Evolutionary conservation across 805 yeast genomes (phyloP).

Genomic region (Cyberlindnera veronae): DNA sequence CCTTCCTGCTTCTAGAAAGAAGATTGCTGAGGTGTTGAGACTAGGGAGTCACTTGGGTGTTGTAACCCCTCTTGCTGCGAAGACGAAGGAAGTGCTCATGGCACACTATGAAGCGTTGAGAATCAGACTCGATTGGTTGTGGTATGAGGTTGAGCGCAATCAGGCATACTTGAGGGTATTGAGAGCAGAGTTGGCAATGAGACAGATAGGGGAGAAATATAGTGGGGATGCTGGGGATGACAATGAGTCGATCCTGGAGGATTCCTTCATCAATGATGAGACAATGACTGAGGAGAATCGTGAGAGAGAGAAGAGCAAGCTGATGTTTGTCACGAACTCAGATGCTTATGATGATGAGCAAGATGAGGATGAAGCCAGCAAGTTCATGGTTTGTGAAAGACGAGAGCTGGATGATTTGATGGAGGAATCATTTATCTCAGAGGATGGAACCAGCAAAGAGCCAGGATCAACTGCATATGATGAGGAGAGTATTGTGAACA

Average conservation of each 20-base stretch:
- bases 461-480: background rate
- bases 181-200: slow-evolving; percentile 11
- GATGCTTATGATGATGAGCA: slow-evolving; percentile 1
- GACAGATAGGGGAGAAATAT: slow-evolving; percentile 1
- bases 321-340: slow-evolving; percentile 8
- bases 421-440: background rate
- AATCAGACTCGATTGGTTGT: slow-evolving; percentile 53
- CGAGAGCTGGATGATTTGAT: background rate
- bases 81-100: slow-evolving; percentile 47
- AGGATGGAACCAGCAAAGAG: background rate
- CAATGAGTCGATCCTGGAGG: slow-evolving; percentile 23
- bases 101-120: slow-evolving; percentile 44
- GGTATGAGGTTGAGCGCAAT: slow-evolving; percentile 49
- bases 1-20: slow-evolving; percentile 32
- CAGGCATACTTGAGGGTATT: slow-evolving; percentile 38
- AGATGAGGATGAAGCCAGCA: background rate
- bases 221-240: slow-evolving; percentile 12
- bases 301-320: slow-evolving; percentile 6
- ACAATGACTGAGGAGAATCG: slow-evolving; percentile 3
- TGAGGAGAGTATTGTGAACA: background rate
- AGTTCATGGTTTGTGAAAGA: background rate
- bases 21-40: slow-evolving; percentile 36
- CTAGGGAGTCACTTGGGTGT: slow-evolving; percentile 37
- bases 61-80: slow-evolving; percentile 52
- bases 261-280: slow-evolving; percentile 24